A percentile compares a stretch with the other conserved stretches of the same genome.
Conservation (phyloP, 169 alveolate genomes). For the Eimeria necatrix region DNA sequence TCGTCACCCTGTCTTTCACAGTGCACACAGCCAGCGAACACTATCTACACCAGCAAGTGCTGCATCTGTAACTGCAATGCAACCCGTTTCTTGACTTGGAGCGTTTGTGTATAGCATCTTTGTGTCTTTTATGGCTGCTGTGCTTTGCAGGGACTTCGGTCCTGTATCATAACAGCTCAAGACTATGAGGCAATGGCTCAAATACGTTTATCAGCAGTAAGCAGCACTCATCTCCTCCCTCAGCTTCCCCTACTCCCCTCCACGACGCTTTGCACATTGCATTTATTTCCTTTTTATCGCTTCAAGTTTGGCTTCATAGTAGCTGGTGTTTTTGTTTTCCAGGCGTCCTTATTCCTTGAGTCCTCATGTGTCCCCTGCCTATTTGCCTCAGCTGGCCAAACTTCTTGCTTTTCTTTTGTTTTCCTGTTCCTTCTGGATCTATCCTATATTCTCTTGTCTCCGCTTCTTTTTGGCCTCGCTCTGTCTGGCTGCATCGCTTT, state of each 20-base stretch:
- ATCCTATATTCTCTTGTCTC: too few relatives aligned
- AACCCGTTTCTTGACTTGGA: background rate
- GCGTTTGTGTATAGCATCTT: background rate
- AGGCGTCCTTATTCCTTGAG: too few relatives aligned
- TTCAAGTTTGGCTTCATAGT: too few relatives aligned
- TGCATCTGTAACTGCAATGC: background rate
- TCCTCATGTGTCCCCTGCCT: too few relatives aligned
- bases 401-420: background rate
- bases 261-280: background rate
- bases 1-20: too few relatives aligned
- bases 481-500: too few relatives aligned
- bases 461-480: too few relatives aligned
- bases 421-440: too few relatives aligned
- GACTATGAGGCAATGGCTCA: conserved; percentile 88
- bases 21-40: too few relatives aligned
- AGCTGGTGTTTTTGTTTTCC: too few relatives aligned
- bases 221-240: background rate
- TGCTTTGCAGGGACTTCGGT: conserved; percentile 85
- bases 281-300: too few relatives aligned
- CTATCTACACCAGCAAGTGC: background rate
- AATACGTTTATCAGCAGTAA: conserved; percentile 85
- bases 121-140: background rate
- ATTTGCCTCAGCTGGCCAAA: too few relatives aligned
- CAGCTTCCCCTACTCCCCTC: background rate
- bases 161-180: conserved; percentile 90